phyloP scores from a whole-genome alignment of 495 filamentous ascomycete genomes.

The Sporormia fimetaria region DNA sequence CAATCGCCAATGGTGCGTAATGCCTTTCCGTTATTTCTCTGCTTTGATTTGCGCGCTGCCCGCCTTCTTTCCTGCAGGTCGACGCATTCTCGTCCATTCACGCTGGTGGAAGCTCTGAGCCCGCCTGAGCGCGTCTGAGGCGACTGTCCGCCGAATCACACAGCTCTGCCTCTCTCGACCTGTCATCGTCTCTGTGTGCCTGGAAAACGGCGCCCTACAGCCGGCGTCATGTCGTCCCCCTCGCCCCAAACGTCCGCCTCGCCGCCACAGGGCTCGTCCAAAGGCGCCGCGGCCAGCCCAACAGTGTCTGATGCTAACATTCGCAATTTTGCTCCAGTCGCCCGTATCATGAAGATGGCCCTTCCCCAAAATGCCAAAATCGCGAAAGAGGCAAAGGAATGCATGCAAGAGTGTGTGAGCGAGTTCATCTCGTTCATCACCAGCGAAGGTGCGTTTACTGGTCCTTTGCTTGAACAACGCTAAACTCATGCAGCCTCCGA shows the following conservation, averaged over 20 bases:
- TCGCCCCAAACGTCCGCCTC: constrained; percentile 38
- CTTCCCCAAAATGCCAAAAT: constrained; percentile 98
- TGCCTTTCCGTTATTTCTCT: constrained; percentile 22
- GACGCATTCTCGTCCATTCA: constrained; percentile 34
- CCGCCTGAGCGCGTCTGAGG: constrained; percentile 35
- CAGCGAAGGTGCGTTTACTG: constrained; percentile 76
- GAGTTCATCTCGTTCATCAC: constrained; percentile 99
- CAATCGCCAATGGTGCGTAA: constrained; percentile 99
- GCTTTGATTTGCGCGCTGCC: constrained; percentile 47
- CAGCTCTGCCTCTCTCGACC: constrained; percentile 8
- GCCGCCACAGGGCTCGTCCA: constrained; percentile 19
- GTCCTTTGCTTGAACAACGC: too few relatives aligned
- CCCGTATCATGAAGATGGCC: constrained; percentile 96
- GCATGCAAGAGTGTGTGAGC: constrained; percentile 99
- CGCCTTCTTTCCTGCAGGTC: constrained; percentile 39
- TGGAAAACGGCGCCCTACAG: constrained; percentile 27
- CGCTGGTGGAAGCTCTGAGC: constrained; percentile 38
- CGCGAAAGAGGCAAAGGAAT: constrained; percentile 97
- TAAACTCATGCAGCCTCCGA: constrained; percentile 62
- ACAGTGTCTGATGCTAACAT: constrained; percentile 69
- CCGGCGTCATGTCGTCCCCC: constrained; percentile 28
- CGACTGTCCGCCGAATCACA: constrained; percentile 33
- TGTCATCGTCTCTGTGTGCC: constrained; percentile 16
- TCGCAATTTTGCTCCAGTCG: constrained; percentile 82
- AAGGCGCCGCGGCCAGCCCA: constrained; percentile 17